phyloP scores from a whole-genome alignment of 2,329 filamentous ascomycete genomes.

The Calonectria pseudoturangicola region DNA sequence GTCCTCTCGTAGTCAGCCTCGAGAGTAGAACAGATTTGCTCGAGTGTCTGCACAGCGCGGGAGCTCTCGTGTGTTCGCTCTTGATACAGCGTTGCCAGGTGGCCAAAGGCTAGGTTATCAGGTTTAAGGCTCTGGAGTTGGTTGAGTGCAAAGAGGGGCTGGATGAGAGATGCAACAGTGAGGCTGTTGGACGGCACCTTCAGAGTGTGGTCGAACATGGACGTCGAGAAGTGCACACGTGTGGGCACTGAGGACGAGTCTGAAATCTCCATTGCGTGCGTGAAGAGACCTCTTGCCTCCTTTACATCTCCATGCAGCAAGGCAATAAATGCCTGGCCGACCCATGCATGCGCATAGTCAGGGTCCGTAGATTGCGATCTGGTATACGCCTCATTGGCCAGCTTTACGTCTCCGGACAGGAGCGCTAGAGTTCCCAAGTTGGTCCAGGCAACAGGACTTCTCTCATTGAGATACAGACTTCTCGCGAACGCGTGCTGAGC shows the following conservation, averaged over 20 bases:
- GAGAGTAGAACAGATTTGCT: conserved; percentile 79
- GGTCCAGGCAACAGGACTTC: conserved; percentile 89
- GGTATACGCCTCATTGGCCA: conserved; percentile 94
- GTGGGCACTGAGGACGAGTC: conserved; percentile 84
- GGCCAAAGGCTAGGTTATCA: conserved; percentile 81
- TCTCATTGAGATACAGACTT: conserved; percentile 93
- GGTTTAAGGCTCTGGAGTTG: conserved; percentile 85
- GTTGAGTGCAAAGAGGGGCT: conserved; percentile 90
- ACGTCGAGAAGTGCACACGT: conserved; percentile 86
- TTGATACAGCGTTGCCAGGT: conserved; percentile 86
- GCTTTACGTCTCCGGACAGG: conserved; percentile 85
- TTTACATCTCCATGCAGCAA: conserved; percentile 82
- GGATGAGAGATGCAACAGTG: conserved; percentile 80
- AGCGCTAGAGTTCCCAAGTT: conserved; percentile 93
- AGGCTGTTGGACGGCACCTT: conserved; percentile 68
- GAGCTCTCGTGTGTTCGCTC: conserved; percentile 84
- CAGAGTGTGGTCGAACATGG: conserved; percentile 88
- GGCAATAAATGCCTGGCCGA: conserved; percentile 92
- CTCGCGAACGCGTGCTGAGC: conserved; percentile 95
- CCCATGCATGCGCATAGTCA: conserved; percentile 94
- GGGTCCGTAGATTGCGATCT: conserved; percentile 95
- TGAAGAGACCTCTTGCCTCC: conserved; percentile 90
- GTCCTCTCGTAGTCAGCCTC: conserved; percentile 90
- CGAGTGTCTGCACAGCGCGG: conserved; percentile 78
- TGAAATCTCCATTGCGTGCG: conserved; percentile 94